These are phyloP conservation scores for Beta corolliflora DNA, from an alignment of 179 eudicot genomes.

Conservation along the genomic window DNA sequence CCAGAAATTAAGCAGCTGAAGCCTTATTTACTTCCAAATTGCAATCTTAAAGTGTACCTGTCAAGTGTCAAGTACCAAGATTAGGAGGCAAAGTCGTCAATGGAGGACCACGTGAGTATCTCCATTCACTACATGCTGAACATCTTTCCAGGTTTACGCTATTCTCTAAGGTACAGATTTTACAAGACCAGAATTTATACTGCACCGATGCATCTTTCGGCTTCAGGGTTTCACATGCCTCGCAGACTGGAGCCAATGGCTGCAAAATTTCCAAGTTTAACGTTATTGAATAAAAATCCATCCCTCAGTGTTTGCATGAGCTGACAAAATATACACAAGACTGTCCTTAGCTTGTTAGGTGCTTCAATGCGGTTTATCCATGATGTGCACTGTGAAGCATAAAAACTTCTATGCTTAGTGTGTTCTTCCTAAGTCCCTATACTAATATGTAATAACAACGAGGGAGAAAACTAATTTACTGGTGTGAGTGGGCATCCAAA, in stretches of 20 bases:
- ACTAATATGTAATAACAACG: background rate
- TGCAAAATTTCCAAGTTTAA: conserved; percentile 38
- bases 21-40: background rate
- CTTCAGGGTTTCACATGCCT: conserved; percentile 62
- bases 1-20: background rate
- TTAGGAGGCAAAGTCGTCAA: conserved; percentile 54
- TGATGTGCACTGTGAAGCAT: background rate
- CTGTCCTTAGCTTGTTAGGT: background rate
- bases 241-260: conserved; percentile 77
- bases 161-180: conserved; percentile 83
- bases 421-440: background rate
- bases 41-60: conserved; percentile 12
- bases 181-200: conserved; percentile 67
- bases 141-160: conserved; percentile 61
- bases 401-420: background rate
- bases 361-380: background rate
- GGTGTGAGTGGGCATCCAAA: background rate
- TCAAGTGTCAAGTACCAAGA: conserved; percentile 85
- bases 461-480: background rate
- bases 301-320: background rate
- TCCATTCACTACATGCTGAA: conserved; percentile 80
- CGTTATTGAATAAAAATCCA: background rate
- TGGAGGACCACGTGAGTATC: conserved; percentile 79
- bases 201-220: conserved; percentile 56
- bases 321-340: background rate